Evolutionary conservation across 139 green algal species (phyloP).

Genomic region (Picochlorum sp.): DNA sequence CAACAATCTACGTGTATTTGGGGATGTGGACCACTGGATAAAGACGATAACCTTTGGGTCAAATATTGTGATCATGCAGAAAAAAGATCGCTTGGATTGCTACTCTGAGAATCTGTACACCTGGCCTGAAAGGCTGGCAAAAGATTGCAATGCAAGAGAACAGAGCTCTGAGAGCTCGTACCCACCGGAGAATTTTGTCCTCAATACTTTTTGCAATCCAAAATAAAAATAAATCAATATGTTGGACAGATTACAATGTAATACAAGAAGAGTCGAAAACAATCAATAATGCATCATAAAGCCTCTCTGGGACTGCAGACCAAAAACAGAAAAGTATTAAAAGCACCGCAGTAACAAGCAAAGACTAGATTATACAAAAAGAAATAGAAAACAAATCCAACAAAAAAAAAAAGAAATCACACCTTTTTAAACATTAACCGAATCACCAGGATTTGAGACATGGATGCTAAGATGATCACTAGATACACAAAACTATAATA

Average conservation of each 20-base stretch:
- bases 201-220: neutral
- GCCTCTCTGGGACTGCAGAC: neutral
- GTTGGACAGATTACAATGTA: neutral
- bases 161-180: neutral
- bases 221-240: no score
- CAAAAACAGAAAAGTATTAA: neutral
- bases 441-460: constrained; percentile 12
- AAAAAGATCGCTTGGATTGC: neutral
- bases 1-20: neutral
- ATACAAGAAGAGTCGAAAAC: neutral
- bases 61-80: neutral
- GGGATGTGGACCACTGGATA: neutral
- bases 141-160: neutral
- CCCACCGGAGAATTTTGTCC: neutral
- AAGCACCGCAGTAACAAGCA: neutral
- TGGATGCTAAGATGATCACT: constrained; percentile 11
- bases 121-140: neutral
- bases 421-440: constrained; percentile 10
- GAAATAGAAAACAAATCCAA: neutral
- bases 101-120: neutral
- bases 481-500: constrained; percentile 23
- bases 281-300: neutral
- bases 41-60: neutral
- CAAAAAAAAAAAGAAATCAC: neutral
- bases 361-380: neutral